These are phyloP conservation scores for Rhodotorula sp. DNA, from an alignment of 1,284 basidiomycete species.

Conservation along the genomic window DNA sequence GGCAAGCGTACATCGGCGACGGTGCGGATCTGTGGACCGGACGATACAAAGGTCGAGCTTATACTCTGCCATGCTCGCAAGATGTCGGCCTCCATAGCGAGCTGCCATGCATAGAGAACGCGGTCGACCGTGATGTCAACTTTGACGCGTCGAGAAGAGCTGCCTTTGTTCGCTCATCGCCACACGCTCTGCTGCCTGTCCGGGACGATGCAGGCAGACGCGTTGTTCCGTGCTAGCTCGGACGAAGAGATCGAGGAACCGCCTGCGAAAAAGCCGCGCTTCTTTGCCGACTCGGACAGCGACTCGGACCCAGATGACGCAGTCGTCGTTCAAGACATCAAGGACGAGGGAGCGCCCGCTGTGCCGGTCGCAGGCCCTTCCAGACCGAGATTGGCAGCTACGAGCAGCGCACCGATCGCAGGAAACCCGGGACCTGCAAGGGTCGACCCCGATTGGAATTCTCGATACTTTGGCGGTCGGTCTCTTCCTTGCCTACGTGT, in stretches of 20 bases:
- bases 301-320: slow-evolving; percentile 1
- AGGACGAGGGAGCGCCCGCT: background rate
- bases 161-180: background rate
- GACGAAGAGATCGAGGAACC: background rate
- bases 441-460: background rate
- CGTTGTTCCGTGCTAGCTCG: slow-evolving; percentile 5
- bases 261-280: slow-evolving; percentile 11
- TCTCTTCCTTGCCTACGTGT: background rate
- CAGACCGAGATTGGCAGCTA: background rate
- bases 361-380: background rate
- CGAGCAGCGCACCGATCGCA: background rate
- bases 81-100: slow-evolving; percentile 19
- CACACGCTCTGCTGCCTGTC: background rate
- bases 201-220: background rate
- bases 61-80: slow-evolving; percentile 14
- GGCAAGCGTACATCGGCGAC: slow-evolving; percentile 1
- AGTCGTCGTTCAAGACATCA: background rate
- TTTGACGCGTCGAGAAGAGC: background rate
- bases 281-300: slow-evolving; percentile 21
- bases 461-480: slow-evolving; percentile 31
- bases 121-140: background rate
- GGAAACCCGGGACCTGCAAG: background rate
- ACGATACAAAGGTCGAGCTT: background rate
- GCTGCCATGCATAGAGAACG: too few species aligned
- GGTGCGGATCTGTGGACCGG: background rate